Evolutionary conservation across 805 yeast species (phyloP), one percentile per base, ranked within the genome.

Genomic region (Zygotorulaspora florentina): DNA sequence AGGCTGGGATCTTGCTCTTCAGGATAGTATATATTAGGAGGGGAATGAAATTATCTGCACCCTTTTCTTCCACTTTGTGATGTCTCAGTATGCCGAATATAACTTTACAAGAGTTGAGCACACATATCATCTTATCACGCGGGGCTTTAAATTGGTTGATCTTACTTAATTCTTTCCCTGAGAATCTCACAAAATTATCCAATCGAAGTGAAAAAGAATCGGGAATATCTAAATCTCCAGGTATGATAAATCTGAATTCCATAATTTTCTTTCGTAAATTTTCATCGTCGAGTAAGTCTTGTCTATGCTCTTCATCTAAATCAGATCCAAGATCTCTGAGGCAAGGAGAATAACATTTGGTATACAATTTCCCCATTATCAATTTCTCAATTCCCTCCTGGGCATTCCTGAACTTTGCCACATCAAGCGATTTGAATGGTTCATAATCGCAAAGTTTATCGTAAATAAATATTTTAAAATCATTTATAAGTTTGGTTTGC

Each of bases 41-140:
- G 0, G 99, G 99, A n/a, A 93, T 76, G 65, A 93, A 93, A 31
- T 86, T 80, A 66, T 93, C 99, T 0, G 99, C 99, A 54, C 89
- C 90, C 55, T 86, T 91, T 41, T 72, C 70, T 47, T 81, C 85
- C 43, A 80, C 74, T 40, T 75, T 67, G 12, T 73, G 69, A 49
- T 81, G 86, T 51, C 89, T 81, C 39, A 95, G 76, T 46, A 87
- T 73, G 9, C 96, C 95, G 71, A 89, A 90, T 5, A 95, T 83
- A 16, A 93, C 90, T 65, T 91, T 91, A 61, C 97, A 91, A 43
- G 93, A 81, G 66, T 93, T 95, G 51, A 93, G 72, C 2, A 93
- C 74, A 62, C 98, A 93, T 31, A 93, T 87, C 51, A 88, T 80
- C 60, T 93, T 93, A 61, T 95, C 99, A 43, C 99, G 73, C 12